Evolutionary conservation across 1,284 basidiomycete genomes (phyloP).

Genomic region (Austroboletus novae-zelandiae): DNA sequence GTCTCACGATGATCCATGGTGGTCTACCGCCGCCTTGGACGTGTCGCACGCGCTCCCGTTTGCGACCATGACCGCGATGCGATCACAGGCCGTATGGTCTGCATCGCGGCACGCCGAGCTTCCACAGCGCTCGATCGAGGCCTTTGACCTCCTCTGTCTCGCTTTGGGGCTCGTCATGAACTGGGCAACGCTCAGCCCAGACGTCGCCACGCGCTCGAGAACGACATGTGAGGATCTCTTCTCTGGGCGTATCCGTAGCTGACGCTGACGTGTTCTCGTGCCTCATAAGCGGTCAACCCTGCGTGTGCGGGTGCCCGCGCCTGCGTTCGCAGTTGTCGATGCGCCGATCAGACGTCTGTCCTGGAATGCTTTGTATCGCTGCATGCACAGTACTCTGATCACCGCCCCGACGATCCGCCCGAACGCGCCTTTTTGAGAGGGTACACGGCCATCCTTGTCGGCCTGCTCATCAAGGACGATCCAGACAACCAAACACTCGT

Average conservation of each 20-base stretch:
- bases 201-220: constrained; percentile 44
- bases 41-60: constrained; percentile 44
- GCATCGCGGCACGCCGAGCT: constrained; percentile 8
- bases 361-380: constrained; percentile 32
- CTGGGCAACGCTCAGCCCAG: constrained; percentile 55
- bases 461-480: constrained; percentile 57
- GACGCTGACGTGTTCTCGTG: not conserved
- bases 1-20: constrained; percentile 56
- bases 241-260: not conserved
- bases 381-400: constrained; percentile 15
- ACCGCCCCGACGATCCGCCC: constrained; percentile 32
- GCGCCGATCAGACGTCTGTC: constrained; percentile 39
- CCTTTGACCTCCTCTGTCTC: constrained; percentile 66
- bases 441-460: constrained; percentile 70
- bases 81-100: constrained; percentile 32
- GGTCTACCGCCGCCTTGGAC: constrained; percentile 50
- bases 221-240: constrained; percentile 42
- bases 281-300: constrained; percentile 42
- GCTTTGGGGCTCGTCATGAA: constrained; percentile 70
- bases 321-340: constrained; percentile 52
- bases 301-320: constrained; percentile 44
- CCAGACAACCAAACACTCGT: constrained; percentile 44
- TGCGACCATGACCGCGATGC: constrained; percentile 45
- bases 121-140: constrained; percentile 31
- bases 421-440: constrained; percentile 52